Percentiles rank a stretch among this genome's conserved stretches.
Conservation (phyloP, 345 rosid species). For the Pelargonium nanum region DNA sequence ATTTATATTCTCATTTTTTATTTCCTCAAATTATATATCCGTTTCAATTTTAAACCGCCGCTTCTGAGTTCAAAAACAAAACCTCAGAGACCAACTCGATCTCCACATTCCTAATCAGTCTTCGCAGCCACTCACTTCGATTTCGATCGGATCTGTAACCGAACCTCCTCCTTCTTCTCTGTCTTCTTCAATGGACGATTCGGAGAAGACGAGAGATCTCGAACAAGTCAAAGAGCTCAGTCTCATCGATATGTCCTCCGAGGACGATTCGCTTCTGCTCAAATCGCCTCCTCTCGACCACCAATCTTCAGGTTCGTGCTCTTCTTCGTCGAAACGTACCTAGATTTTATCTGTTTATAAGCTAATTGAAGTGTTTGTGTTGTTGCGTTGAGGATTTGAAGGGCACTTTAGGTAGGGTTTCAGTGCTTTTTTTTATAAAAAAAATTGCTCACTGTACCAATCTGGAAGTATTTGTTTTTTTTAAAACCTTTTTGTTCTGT, state of each 20-base stretch:
- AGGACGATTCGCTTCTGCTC: conserved; percentile 71
- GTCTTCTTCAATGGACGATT: conserved; percentile 36
- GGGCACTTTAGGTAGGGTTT: background rate
- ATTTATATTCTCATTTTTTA: no score
- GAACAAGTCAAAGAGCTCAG: conserved; percentile 37
- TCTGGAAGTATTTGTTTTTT: background rate
- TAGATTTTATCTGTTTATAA: background rate
- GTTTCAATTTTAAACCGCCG: conserved; percentile 27
- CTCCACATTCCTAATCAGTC: background rate
- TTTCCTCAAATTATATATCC: no score
- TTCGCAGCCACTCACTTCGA: background rate
- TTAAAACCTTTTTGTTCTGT: background rate
- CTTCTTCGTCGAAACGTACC: background rate
- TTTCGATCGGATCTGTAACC: background rate
- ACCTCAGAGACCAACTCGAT: background rate
- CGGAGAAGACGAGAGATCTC: conserved; percentile 25
- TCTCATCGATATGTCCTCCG: conserved; percentile 72
- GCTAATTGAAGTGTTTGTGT: background rate
- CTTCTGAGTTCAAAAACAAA: conserved; percentile 42
- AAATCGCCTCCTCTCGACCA: conserved; percentile 24
- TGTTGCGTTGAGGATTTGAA: background rate
- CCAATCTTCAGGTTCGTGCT: conserved; percentile 28
- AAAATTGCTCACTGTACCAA: background rate
- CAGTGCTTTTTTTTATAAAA: no score
- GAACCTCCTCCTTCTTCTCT: background rate